Percentiles rank a stretch among this genome's conserved stretches.
Conservation (phyloP, 1,284 basidiomycete species). For the Cryptococcus sp. region DNA sequence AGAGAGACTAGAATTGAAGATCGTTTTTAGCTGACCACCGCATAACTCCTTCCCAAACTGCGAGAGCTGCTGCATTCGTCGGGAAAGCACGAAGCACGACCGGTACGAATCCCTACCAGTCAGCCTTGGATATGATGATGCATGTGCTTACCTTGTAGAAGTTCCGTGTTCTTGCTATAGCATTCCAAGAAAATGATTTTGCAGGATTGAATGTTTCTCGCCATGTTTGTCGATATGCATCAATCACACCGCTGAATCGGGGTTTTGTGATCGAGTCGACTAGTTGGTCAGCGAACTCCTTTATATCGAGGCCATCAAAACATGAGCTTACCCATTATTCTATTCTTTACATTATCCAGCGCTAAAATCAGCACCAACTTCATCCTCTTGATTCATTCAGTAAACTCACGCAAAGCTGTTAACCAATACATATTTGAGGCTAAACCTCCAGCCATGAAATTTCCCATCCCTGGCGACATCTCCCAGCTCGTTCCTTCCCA, state of each 20-base stretch:
- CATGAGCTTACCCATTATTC: conserved; percentile 39
- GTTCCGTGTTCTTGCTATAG: conserved; percentile 33
- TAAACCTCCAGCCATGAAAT: conserved; percentile 47
- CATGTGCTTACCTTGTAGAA: conserved; percentile 41
- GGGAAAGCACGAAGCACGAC: conserved; percentile 46
- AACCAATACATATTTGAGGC: conserved; percentile 47
- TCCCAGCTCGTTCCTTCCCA: conserved; percentile 45
- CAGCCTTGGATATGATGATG: neutral
- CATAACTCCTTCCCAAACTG: conserved; percentile 49
- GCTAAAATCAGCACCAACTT: conserved; percentile 15
- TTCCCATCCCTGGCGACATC: conserved; percentile 37
- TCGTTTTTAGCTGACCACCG: conserved; percentile 13
- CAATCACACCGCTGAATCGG: conserved; percentile 33
- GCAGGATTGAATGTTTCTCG: conserved; percentile 31
- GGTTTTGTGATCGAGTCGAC: conserved; percentile 42
- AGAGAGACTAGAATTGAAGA: neutral
- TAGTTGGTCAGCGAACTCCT: neutral
- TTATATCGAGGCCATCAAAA: neutral
- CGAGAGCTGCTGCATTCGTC: conserved; percentile 46
- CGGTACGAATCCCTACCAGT: conserved; percentile 42
- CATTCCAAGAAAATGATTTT: conserved; percentile 32
- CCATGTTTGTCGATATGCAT: conserved; percentile 41
- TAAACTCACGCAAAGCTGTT: conserved; percentile 37
- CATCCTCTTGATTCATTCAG: neutral
- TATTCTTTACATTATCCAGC: conserved; percentile 46